Evolutionary conservation across 495 filamentous ascomycete species (phyloP).

Genomic region (Thozetella sp.): DNA sequence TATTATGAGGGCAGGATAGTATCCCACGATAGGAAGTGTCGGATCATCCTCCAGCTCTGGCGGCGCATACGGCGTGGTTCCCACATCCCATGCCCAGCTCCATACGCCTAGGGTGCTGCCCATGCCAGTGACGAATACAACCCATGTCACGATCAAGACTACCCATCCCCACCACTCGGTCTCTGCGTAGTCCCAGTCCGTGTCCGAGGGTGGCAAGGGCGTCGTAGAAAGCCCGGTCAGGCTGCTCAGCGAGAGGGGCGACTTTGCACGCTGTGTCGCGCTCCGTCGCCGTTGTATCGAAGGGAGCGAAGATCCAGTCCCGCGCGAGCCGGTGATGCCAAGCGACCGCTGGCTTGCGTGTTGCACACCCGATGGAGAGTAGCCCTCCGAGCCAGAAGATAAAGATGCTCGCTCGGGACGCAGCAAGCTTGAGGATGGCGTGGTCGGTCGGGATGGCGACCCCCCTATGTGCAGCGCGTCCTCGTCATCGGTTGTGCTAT

Average conservation of each 20-base stretch:
- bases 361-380: conserved; percentile 48
- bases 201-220: conserved; percentile 39
- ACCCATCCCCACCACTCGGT: conserved; percentile 98
- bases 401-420: conserved; percentile 46
- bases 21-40: conserved; percentile 91
- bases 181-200: conserved; percentile 83
- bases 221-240: conserved; percentile 44
- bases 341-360: conserved; percentile 7
- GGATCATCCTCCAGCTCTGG: conserved; percentile 92
- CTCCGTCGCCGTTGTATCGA: conserved; percentile 46
- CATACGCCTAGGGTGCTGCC: conserved; percentile 96
- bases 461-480: conserved; percentile 64
- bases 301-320: conserved; percentile 5
- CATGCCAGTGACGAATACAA: conserved; percentile 94
- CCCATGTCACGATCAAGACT: conserved; percentile 84
- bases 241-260: conserved; percentile 52
- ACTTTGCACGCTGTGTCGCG: conserved; percentile 59
- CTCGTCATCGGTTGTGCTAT: conserved; percentile 81
- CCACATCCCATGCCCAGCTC: conserved; percentile 99
- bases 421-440: conserved; percentile 25
- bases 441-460: conserved; percentile 22
- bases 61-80: conserved; percentile 92
- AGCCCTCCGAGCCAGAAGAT: conserved; percentile 67
- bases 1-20: conserved; percentile 93
- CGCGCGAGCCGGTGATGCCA: neutral